Percentiles rank a stretch among this genome's conserved stretches.
phyloP scores from a whole-genome alignment of 805 yeast genomes.

The Lachancea thermotolerans region DNA sequence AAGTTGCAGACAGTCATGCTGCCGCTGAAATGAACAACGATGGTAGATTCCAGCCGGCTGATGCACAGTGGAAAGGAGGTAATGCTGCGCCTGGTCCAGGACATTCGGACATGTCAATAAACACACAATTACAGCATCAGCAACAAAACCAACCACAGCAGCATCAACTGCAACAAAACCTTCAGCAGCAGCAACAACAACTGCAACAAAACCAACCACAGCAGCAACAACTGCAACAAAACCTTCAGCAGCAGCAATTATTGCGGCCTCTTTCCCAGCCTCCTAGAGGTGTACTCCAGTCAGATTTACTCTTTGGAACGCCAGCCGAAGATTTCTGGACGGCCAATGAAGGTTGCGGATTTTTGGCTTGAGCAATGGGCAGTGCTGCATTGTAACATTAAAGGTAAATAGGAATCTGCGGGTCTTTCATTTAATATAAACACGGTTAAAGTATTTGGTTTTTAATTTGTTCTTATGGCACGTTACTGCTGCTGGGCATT shows the following conservation, averaged over 20 bases:
- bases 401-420: too few species aligned
- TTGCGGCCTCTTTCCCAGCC: conserved; percentile 1
- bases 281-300: conserved; percentile 4
- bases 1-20: not conserved
- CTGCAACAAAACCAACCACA: conserved; percentile 6
- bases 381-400: not conserved
- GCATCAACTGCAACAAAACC: conserved; percentile 4
- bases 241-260: conserved; percentile 3
- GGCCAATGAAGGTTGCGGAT: conserved; percentile 43
- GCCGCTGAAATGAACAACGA: not conserved
- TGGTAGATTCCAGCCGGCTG: too few species aligned
- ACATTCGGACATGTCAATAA: too few species aligned
- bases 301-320: conserved; percentile 10
- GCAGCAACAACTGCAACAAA: conserved; percentile 4
- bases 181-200: conserved; percentile 6
- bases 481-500: not conserved
- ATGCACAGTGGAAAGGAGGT: not conserved
- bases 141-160: conserved; percentile 9
- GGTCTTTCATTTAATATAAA: not conserved
- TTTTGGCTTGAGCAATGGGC: conserved; percentile 30
- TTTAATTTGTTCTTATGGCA: too few species aligned
- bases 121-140: conserved; percentile 3
- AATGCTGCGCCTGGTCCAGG: too few species aligned
- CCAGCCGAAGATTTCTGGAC: conserved; percentile 44
- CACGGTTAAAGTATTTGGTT: too few species aligned